These are phyloP conservation scores for Luffa acutangula DNA, from an alignment of 306 rosid species.

Conservation along the genomic window DNA sequence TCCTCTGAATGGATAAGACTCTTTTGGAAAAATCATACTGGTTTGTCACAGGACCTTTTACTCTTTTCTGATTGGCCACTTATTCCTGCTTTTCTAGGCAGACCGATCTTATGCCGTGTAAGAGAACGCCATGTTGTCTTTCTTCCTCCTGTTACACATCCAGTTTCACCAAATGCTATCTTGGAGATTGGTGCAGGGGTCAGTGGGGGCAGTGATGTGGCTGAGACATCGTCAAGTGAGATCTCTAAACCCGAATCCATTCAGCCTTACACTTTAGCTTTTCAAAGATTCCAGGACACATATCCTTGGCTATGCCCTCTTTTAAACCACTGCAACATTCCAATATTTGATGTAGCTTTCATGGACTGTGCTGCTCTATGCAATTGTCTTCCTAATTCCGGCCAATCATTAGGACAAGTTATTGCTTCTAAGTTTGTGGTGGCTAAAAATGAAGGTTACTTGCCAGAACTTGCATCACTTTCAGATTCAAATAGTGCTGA, in stretches of 20 bases:
- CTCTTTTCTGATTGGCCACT: slow-evolving; percentile 93
- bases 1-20: slow-evolving; percentile 83
- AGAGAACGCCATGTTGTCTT: slow-evolving; percentile 73
- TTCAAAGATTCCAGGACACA: slow-evolving; percentile 40
- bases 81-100: slow-evolving; percentile 92
- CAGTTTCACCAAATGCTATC: slow-evolving; percentile 17
- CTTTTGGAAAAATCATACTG: slow-evolving; percentile 65
- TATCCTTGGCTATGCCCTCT: slow-evolving; percentile 78
- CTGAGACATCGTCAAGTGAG: slow-evolving; percentile 18
- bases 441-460: slow-evolving; percentile 77
- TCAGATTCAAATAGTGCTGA: slow-evolving; percentile 58
- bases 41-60: slow-evolving; percentile 44
- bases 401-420: slow-evolving; percentile 59
- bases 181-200: slow-evolving; percentile 34
- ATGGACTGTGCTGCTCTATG: slow-evolving; percentile 62
- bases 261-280: slow-evolving; percentile 48
- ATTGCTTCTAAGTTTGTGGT: slow-evolving; percentile 88
- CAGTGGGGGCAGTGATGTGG: slow-evolving; percentile 25
- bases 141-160: slow-evolving; percentile 46
- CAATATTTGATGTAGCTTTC: slow-evolving; percentile 66
- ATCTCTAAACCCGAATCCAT: slow-evolving; percentile 35
- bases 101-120: slow-evolving; percentile 82
- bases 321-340: slow-evolving; percentile 83
- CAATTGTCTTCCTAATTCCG: slow-evolving; percentile 52
- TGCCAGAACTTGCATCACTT: slow-evolving; percentile 53